Percentiles rank a stretch among this genome's conserved stretches.
phyloP scores from a whole-genome alignment of 495 filamentous ascomycete species.

The Darksidea phi region DNA sequence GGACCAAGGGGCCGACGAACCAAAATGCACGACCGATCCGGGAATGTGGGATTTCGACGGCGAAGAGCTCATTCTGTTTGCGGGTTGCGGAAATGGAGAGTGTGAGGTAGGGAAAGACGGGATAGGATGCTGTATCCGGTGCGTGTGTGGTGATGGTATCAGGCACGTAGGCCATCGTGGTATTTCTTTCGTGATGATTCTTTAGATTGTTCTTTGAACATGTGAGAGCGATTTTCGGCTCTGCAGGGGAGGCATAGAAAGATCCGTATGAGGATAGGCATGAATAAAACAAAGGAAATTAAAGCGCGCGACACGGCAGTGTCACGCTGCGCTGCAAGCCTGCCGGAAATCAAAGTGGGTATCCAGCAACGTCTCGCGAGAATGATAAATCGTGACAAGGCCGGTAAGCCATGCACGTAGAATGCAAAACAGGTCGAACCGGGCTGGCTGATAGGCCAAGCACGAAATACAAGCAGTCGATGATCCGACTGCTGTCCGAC shows the following conservation, averaged over 20 bases:
- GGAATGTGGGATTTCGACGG: not conserved
- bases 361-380: constrained; percentile 14
- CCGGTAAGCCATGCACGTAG: constrained; percentile 1
- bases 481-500: not conserved
- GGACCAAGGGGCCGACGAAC: not conserved
- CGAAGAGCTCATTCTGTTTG: constrained; percentile 4
- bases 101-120: not conserved
- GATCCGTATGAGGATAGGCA: constrained; percentile 21
- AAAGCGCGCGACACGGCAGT: constrained; percentile 28
- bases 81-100: not conserved
- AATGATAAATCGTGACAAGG: not conserved
- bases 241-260: constrained; percentile 7
- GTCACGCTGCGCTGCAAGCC: constrained; percentile 16
- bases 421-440: constrained; percentile 11
- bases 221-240: constrained; percentile 32
- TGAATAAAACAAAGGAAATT: constrained; percentile 34
- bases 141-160: constrained; percentile 2
- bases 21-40: not conserved
- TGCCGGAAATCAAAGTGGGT: constrained; percentile 8
- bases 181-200: constrained; percentile 28
- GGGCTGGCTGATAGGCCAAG: not conserved
- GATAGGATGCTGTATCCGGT: not conserved
- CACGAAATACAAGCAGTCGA: not conserved
- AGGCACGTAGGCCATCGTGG: constrained; percentile 21
- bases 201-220: constrained; percentile 27